Percentiles rank a stretch among this genome's conserved stretches.
These are phyloP conservation scores for Platismatia glauca DNA, from an alignment of 495 filamentous ascomycete genomes.

Conservation along the genomic window DNA sequence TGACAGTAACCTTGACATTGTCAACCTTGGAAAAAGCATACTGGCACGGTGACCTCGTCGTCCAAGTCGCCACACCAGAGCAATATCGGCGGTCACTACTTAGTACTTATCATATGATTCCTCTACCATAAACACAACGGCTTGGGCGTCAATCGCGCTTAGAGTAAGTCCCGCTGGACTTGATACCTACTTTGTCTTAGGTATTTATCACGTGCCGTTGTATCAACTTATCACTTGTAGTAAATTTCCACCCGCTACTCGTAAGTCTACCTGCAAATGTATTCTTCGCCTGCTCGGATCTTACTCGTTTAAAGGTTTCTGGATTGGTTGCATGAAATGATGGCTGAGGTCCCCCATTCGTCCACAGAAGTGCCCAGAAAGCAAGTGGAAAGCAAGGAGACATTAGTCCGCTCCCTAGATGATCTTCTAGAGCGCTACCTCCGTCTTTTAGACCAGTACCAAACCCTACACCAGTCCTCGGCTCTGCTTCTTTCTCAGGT, in stretches of 20 bases:
- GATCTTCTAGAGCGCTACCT: slow-evolving; percentile 61
- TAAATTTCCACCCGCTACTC: too few species aligned
- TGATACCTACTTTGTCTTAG: too few species aligned
- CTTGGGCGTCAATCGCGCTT: background rate
- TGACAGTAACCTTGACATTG: slow-evolving; percentile 4
- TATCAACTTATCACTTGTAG: too few species aligned
- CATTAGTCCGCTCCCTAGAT: slow-evolving; percentile 44
- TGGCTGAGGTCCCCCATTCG: slow-evolving; percentile 7
- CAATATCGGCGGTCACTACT: too few species aligned
- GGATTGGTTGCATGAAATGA: background rate
- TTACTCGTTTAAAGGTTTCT: too few species aligned
- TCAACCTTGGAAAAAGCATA: slow-evolving; percentile 8
- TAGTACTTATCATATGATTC: too few species aligned
- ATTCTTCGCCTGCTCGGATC: too few species aligned
- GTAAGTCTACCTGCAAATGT: too few species aligned
- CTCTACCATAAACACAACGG: too few species aligned
- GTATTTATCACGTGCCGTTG: too few species aligned
- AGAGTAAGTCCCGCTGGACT: background rate
- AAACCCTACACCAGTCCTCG: slow-evolving; percentile 48
- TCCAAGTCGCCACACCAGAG: background rate
- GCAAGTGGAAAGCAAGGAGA: slow-evolving; percentile 4
- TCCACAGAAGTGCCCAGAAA: background rate
- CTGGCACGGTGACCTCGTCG: background rate
- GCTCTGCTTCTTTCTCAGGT: slow-evolving; percentile 48
- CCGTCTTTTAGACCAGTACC: slow-evolving; percentile 59